These are phyloP conservation scores for Maudiozyma pseudohumilis DNA, from an alignment of 805 yeast species.

Conservation along the genomic window DNA sequence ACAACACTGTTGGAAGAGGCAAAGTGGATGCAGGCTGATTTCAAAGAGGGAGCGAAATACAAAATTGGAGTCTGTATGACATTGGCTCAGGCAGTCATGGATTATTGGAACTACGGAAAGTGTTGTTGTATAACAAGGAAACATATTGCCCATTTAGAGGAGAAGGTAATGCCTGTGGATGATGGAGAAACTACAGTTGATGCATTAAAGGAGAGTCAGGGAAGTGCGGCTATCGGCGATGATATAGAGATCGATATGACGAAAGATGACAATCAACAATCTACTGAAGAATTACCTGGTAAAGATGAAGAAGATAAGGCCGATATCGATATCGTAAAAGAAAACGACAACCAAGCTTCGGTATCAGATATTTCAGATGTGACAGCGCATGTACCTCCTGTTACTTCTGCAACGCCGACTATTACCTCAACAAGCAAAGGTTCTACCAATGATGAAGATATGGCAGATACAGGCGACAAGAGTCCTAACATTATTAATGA, in stretches of 20 bases:
- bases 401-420: neutral
- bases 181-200: neutral
- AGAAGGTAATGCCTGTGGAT: neutral
- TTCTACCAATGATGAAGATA: neutral
- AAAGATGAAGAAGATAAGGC: neutral
- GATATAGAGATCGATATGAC: too few relatives aligned
- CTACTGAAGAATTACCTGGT: too few relatives aligned
- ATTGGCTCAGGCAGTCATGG: conserved; percentile 63
- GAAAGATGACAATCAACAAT: too few relatives aligned
- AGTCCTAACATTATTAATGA: neutral
- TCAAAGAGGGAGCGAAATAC: conserved; percentile 57
- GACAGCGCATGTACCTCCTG: neutral
- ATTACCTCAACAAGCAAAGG: neutral
- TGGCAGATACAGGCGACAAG: neutral
- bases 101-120: conserved; percentile 72
- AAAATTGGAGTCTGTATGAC: conserved; percentile 61
- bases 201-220: neutral
- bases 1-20: conserved; percentile 66
- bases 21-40: conserved; percentile 75
- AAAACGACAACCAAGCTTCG: neutral
- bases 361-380: neutral
- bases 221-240: neutral
- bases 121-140: conserved; percentile 50
- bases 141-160: conserved; percentile 16
- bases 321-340: neutral